Percentiles rank a stretch among this genome's conserved stretches.
phyloP scores from a whole-genome alignment of 495 filamentous ascomycete genomes.

The Trichoderma gamsii region DNA sequence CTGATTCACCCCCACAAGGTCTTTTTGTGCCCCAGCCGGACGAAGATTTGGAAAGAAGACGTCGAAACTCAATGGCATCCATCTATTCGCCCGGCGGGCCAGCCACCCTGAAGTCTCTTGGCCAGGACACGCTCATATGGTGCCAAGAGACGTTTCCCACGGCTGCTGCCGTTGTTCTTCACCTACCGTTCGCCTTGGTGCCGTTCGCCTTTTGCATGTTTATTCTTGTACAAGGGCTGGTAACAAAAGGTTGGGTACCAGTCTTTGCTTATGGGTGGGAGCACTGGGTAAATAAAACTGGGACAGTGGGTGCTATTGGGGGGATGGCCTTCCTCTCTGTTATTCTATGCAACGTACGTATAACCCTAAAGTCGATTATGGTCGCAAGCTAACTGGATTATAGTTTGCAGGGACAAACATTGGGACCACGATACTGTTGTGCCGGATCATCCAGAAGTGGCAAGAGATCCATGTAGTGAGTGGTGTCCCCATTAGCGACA shows the following conservation, averaged over 20 bases:
- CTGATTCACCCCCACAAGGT: neutral
- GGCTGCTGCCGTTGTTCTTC: conserved; percentile 50
- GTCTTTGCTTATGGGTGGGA: conserved; percentile 64
- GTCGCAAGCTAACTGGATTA: neutral
- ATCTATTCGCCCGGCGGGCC: neutral
- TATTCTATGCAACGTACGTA: conserved; percentile 60
- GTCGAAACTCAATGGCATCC: neutral
- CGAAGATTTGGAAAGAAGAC: neutral
- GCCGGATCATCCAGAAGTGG: conserved; percentile 60
- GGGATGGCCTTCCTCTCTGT: conserved; percentile 65
- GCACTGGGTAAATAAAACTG: conserved; percentile 60
- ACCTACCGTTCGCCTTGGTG: conserved; percentile 56
- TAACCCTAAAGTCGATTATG: neutral
- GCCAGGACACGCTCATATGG: conserved; percentile 43
- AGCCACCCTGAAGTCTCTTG: conserved; percentile 44
- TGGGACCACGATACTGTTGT: conserved; percentile 61
- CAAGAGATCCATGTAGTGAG: conserved; percentile 44
- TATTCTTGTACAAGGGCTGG: conserved; percentile 59
- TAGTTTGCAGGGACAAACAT: conserved; percentile 68
- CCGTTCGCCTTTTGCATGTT: conserved; percentile 66
- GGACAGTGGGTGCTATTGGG: conserved; percentile 55
- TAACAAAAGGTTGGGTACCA: conserved; percentile 60
- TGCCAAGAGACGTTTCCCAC: conserved; percentile 61
- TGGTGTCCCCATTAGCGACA: conserved; percentile 40
- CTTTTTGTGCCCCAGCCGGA: neutral